A percentile compares a stretch with the other conserved stretches of the same genome.
phyloP scores from a whole-genome alignment of 768 basidiomycete species.

The Rubroboletus satanas region DNA sequence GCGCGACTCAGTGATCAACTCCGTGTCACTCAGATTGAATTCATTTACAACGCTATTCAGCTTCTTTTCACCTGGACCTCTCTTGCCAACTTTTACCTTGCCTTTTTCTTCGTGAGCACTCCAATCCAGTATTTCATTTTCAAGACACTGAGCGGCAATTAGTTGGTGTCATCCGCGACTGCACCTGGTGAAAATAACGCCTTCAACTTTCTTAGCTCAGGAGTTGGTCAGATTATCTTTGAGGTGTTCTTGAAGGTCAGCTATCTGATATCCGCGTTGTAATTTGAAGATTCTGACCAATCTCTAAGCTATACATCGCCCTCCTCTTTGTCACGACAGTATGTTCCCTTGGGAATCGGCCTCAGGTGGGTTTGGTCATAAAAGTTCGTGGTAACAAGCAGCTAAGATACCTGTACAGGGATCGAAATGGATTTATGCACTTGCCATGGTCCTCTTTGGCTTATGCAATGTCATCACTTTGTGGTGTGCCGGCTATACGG shows the following conservation, averaged over 20 bases:
- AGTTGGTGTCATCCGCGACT: slow-evolving; percentile 83
- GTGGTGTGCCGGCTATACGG: slow-evolving; percentile 89
- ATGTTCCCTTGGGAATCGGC: slow-evolving; percentile 89
- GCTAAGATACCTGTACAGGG: slow-evolving; percentile 42
- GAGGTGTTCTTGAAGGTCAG: slow-evolving; percentile 66
- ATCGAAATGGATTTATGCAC: slow-evolving; percentile 79
- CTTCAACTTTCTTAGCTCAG: slow-evolving; percentile 74
- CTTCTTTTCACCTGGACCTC: slow-evolving; percentile 94
- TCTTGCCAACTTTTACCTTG: slow-evolving; percentile 89
- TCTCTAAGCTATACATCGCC: slow-evolving; percentile 67
- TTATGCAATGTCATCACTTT: slow-evolving; percentile 73
- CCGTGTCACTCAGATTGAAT: slow-evolving; percentile 57
- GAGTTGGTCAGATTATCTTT: slow-evolving; percentile 70
- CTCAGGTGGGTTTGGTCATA: slow-evolving; percentile 42
- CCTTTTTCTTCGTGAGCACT: slow-evolving; percentile 83
- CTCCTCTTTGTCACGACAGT: slow-evolving; percentile 78
- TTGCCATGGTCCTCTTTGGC: slow-evolving; percentile 76
- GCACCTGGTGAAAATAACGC: slow-evolving; percentile 52
- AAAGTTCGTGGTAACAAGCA: neutral
- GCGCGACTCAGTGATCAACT: neutral
- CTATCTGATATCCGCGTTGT: neutral
- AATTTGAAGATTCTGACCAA: slow-evolving; percentile 21
- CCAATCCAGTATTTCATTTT: slow-evolving; percentile 16
- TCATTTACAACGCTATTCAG: slow-evolving; percentile 86
- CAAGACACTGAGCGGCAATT: slow-evolving; percentile 24